Conservation (phyloP, 176 grass and related monocot genomes). For the Eremochloa ophiuroides region DNA sequence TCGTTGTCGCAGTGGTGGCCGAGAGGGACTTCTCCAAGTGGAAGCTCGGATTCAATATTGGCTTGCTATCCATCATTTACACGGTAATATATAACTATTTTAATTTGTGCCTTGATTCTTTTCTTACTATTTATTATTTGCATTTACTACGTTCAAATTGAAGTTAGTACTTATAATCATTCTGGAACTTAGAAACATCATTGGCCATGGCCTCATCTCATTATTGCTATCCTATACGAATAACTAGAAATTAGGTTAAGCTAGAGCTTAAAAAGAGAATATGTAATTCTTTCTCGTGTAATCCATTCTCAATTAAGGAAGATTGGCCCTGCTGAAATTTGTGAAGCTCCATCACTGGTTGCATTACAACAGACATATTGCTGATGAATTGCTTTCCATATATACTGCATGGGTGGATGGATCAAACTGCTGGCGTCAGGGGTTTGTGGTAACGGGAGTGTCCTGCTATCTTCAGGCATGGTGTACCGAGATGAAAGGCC, state of each 20-base stretch:
- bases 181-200: not conserved
- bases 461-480: constrained; percentile 36
- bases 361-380: not conserved
- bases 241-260: not conserved
- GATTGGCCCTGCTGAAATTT: not conserved
- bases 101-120: too few species aligned
- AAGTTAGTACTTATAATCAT: not conserved
- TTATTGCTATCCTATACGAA: not conserved
- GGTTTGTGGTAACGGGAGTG: constrained; percentile 1
- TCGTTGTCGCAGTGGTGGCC: constrained; percentile 14
- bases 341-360: not conserved
- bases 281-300: too few species aligned
- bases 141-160: too few species aligned
- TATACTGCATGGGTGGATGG: not conserved
- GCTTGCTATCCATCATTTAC: not conserved
- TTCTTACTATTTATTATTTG: too few species aligned
- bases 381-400: not conserved
- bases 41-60: constrained; percentile 13
- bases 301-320: not conserved
- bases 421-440: not conserved
- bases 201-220: not conserved
- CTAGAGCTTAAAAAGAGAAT: not conserved
- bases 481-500: constrained; percentile 32
- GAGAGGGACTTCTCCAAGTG: constrained; percentile 36
- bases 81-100: not conserved